Conservation (phyloP, 1,139 yeast species). For the Nakaseomyces kungkrabaensis region DNA sequence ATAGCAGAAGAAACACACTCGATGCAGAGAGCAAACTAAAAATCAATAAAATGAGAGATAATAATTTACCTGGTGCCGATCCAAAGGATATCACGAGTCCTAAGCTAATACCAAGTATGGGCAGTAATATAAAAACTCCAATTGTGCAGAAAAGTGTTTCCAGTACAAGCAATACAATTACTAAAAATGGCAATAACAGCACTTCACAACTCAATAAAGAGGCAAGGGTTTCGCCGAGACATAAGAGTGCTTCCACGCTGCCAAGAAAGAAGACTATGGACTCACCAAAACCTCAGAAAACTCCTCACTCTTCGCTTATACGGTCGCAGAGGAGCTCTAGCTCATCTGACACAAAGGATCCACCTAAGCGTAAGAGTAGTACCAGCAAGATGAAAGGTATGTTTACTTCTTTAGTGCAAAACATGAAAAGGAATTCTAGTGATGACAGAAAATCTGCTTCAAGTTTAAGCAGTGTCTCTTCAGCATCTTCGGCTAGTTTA, state of each 20-base stretch:
- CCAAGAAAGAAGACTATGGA: background rate
- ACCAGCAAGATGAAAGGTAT: slow-evolving; percentile 36
- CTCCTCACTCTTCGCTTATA: background rate
- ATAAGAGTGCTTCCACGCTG: background rate
- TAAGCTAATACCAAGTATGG: background rate
- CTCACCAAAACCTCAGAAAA: background rate
- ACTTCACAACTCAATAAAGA: background rate
- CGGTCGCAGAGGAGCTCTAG: background rate
- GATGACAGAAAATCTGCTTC: slow-evolving; percentile 20
- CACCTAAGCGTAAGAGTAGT: slow-evolving; percentile 1
- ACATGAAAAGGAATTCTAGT: slow-evolving; percentile 31
- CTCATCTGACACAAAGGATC: background rate
- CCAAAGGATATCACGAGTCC: background rate
- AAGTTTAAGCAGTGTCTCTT: slow-evolving; percentile 14
- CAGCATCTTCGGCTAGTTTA: slow-evolving; percentile 32
- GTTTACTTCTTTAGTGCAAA: slow-evolving; percentile 39
- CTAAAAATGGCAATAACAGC: background rate
- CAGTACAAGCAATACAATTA: background rate
- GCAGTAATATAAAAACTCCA: background rate
- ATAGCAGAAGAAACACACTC: background rate
- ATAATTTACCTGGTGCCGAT: background rate
- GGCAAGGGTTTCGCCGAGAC: background rate
- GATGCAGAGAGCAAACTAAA: background rate
- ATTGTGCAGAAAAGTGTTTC: background rate
- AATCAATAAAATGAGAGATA: background rate